A percentile compares a stretch with the other conserved stretches of the same genome.
Conservation (phyloP, 306 rosid species). For the Pyrus betulifolia region DNA sequence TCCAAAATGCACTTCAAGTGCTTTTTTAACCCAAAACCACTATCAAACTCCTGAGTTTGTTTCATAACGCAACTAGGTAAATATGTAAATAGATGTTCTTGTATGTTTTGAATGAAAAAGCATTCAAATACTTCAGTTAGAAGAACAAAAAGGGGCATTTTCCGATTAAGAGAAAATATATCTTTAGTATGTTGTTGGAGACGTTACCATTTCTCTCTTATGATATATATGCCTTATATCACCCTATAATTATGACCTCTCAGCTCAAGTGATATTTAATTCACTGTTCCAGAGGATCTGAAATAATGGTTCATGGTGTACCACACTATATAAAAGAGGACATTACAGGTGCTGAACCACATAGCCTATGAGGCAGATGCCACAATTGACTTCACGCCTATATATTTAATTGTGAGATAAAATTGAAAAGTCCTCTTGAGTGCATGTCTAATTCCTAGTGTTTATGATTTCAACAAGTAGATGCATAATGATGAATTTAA, state of each 20-base stretch:
- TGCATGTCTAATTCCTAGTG: neutral
- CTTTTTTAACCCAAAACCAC: too few species aligned
- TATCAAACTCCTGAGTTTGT: too few species aligned
- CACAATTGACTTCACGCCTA: too few species aligned
- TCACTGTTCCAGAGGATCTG: too few species aligned
- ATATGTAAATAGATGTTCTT: neutral
- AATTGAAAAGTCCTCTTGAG: neutral
- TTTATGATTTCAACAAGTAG: neutral
- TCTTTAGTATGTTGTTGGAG: too few species aligned
- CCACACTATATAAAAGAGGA: neutral
- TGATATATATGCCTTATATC: too few species aligned
- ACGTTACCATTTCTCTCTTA: too few species aligned
- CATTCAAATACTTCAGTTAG: neutral
- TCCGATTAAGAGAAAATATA: neutral
- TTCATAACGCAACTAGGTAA: neutral
- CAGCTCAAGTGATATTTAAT: too few species aligned
- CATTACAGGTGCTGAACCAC: neutral
- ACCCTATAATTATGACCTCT: neutral
- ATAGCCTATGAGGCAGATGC: neutral
- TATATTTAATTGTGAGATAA: too few species aligned
- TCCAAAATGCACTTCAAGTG: too few species aligned
- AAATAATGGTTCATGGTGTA: too few species aligned
- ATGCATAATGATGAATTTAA: neutral
- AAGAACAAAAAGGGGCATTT: neutral
- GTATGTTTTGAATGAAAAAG: neutral